phyloP scores from a whole-genome alignment of 768 basidiomycete genomes.

The Leucosporidium creatinivorum region DNA sequence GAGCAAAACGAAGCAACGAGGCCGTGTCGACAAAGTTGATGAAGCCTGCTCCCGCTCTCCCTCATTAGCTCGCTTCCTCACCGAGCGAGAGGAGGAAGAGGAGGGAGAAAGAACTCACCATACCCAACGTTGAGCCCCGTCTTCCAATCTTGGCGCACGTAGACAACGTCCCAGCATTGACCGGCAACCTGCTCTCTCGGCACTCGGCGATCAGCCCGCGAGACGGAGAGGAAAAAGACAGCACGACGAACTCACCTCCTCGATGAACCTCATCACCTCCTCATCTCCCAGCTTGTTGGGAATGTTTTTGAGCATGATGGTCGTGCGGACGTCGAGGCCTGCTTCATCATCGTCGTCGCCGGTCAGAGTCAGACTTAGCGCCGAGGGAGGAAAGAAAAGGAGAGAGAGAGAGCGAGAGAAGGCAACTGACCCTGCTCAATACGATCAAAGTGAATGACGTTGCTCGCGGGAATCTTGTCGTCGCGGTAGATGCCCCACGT shows the following conservation, averaged over 20 bases:
- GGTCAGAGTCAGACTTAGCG: constrained; percentile 43
- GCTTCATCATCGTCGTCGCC: constrained; percentile 46
- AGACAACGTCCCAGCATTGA: constrained; percentile 75
- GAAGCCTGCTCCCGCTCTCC: constrained; percentile 49
- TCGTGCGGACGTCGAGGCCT: constrained; percentile 33
- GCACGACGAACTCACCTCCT: constrained; percentile 16
- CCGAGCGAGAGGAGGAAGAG: no score
- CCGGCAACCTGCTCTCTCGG: constrained; percentile 64
- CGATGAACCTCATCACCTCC: constrained; percentile 33
- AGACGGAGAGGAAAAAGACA: constrained; percentile 40
- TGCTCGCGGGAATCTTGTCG: constrained; percentile 41
- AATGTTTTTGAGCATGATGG: constrained; percentile 52
- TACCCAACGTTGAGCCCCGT: constrained; percentile 41
- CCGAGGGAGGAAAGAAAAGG: constrained; percentile 42
- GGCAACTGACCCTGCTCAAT: constrained; percentile 59
- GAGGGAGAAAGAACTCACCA: constrained; percentile 15
- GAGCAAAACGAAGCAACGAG: constrained; percentile 69
- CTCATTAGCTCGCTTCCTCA: neutral
- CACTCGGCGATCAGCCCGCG: constrained; percentile 57
- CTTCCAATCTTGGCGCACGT: constrained; percentile 48
- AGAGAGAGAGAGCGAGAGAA: neutral
- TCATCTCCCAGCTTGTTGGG: constrained; percentile 59
- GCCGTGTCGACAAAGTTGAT: constrained; percentile 74
- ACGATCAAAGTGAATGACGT: constrained; percentile 58
- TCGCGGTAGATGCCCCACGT: constrained; percentile 20